Conservation (phyloP, 192 early-diverging fungal genomes). For the Phlyctochytrium arcticum region DNA sequence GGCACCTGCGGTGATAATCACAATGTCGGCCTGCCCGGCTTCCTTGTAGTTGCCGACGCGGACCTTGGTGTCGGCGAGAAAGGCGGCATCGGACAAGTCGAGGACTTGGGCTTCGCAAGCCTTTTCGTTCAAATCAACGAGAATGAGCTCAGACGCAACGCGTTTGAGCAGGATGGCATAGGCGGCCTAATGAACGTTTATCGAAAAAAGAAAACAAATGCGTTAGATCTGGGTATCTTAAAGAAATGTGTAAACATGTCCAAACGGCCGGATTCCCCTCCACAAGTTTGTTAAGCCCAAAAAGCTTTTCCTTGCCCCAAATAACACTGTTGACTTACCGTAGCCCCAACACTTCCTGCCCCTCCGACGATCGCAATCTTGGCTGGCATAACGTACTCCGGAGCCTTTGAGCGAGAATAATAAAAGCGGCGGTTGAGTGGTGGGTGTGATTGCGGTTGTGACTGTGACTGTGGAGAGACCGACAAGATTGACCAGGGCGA, state of each 20-base stretch:
- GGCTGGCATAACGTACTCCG: too few species aligned
- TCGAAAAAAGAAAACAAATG: neutral
- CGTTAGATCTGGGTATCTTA: neutral
- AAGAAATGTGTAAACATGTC: too few species aligned
- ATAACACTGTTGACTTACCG: neutral
- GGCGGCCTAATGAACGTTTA: too few species aligned
- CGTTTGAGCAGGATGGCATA: conserved; percentile 6
- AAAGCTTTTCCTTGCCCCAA: too few species aligned
- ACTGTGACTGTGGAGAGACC: too few species aligned
- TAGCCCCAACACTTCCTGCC: conserved; percentile 10
- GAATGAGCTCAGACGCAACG: conserved; percentile 7
- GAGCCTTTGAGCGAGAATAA: too few species aligned
- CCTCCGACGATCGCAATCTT: conserved; percentile 14
- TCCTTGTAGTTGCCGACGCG: conserved; percentile 60
- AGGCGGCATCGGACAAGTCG: conserved; percentile 79
- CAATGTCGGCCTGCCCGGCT: conserved; percentile 77
- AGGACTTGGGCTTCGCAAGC: conserved; percentile 70
- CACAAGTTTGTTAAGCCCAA: too few species aligned
- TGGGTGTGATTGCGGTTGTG: too few species aligned
- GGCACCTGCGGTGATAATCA: conserved; percentile 81
- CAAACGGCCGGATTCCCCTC: too few species aligned
- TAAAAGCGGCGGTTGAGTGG: too few species aligned
- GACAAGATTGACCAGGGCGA: too few species aligned
- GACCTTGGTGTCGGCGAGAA: conserved; percentile 61
- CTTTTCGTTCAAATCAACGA: conserved; percentile 37